Conservation (phyloP, 2,329 filamentous ascomycete species). For the Elsinoe fawcettii region DNA sequence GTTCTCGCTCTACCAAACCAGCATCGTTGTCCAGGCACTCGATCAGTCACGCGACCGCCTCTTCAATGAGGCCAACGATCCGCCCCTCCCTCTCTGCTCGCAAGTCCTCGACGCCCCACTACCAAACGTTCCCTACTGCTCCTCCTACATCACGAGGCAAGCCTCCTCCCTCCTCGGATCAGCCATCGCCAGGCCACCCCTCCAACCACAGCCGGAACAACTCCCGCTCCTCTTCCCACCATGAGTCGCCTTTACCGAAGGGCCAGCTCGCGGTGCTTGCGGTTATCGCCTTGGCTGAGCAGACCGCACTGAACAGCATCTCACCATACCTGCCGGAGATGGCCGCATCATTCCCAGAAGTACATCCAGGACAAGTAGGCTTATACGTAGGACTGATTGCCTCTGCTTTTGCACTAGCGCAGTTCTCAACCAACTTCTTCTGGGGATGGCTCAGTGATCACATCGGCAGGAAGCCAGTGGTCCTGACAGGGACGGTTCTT, state of each 20-base stretch:
- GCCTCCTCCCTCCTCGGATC: slow-evolving; percentile 40
- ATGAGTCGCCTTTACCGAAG: slow-evolving; percentile 68
- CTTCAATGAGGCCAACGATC: slow-evolving; percentile 4
- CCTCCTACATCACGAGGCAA: slow-evolving; percentile 48
- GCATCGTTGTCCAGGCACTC: background rate
- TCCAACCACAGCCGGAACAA: slow-evolving; percentile 25
- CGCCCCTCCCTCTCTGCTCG: slow-evolving; percentile 31
- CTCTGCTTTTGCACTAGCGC: slow-evolving; percentile 83
- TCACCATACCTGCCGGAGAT: slow-evolving; percentile 91
- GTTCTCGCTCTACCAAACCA: background rate
- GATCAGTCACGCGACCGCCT: slow-evolving; percentile 12
- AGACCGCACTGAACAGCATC: slow-evolving; percentile 95
- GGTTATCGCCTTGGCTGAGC: slow-evolving; percentile 82
- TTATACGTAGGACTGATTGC: slow-evolving; percentile 87
- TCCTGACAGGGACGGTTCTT: slow-evolving; percentile 72
- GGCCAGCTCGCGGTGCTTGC: slow-evolving; percentile 79
- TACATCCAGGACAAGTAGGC: slow-evolving; percentile 63
- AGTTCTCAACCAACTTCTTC: slow-evolving; percentile 84
- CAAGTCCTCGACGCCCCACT: slow-evolving; percentile 54
- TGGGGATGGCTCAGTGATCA: slow-evolving; percentile 80
- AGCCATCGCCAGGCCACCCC: slow-evolving; percentile 20
- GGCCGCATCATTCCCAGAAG: slow-evolving; percentile 76
- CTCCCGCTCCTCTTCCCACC: slow-evolving; percentile 32
- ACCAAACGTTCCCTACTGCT: slow-evolving; percentile 73
- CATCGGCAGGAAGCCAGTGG: slow-evolving; percentile 73